Conservation (phyloP, 352 stramenopile genomes). For the Pythium folliculosum region DNA sequence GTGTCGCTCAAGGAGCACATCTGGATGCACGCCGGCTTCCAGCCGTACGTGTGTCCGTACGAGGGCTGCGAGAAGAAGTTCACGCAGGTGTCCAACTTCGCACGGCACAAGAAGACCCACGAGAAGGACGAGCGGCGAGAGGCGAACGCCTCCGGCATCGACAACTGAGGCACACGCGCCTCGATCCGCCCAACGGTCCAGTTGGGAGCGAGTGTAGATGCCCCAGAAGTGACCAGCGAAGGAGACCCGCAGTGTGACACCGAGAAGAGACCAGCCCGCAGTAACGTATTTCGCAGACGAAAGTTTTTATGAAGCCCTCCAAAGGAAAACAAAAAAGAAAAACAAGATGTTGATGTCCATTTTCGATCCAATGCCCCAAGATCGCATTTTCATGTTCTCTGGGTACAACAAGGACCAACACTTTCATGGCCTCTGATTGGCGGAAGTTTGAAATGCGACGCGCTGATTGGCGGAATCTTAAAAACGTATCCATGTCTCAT, state of each 20-base stretch:
- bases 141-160: conserved; percentile 10
- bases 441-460: conserved; percentile 5
- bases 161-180: conserved; percentile 17
- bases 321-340: conserved; percentile 9
- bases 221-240: neutral
- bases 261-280: neutral
- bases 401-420: neutral
- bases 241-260: neutral
- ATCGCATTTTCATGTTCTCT: neutral
- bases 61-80: conserved; percentile 90
- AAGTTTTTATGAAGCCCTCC: neutral
- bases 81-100: conserved; percentile 88
- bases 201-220: conserved; percentile 6
- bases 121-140: conserved; percentile 72
- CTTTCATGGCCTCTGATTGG: conserved; percentile 18
- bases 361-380: neutral
- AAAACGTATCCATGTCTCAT: conserved; percentile 10
- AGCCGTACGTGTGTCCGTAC: conserved; percentile 91
- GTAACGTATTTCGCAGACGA: conserved; percentile 1
- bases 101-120: conserved; percentile 87
- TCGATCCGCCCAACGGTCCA: neutral
- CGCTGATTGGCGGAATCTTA: conserved; percentile 28
- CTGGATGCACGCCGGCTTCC: conserved; percentile 89
- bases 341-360: neutral
- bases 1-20: conserved; percentile 93